These are phyloP conservation scores for Aspergillus sp. DNA, from an alignment of 2,329 filamentous ascomycete genomes.

Conservation along the genomic window DNA sequence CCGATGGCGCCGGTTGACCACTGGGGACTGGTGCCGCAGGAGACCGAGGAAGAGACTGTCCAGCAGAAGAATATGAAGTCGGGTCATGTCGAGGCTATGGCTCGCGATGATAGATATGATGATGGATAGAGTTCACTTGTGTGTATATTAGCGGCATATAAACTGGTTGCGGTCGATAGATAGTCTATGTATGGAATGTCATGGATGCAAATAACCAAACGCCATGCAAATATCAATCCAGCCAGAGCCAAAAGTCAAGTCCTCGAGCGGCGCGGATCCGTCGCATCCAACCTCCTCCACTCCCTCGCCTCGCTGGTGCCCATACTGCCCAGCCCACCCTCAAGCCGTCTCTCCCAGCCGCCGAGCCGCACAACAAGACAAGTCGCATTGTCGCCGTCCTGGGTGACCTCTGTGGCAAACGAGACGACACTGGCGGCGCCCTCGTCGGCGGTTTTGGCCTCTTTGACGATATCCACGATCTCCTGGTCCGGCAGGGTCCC, in stretches of 20 bases:
- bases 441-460: constrained; percentile 82
- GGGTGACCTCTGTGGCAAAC: constrained; percentile 78
- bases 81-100: no score
- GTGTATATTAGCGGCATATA: no score
- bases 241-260: constrained; percentile 27
- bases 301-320: constrained; percentile 89
- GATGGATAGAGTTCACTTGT: no score
- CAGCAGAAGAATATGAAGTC: no score
- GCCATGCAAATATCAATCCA: no score
- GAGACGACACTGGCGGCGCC: constrained; percentile 68
- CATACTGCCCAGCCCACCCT: constrained; percentile 80
- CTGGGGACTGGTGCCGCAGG: neutral
- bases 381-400: constrained; percentile 55
- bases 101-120: no score
- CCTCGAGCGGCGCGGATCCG: constrained; percentile 66
- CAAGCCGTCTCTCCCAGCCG: constrained; percentile 54
- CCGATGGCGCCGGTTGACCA: constrained; percentile 2
- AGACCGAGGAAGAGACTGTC: neutral
- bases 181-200: no score
- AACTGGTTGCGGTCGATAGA: no score
- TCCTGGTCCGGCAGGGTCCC: constrained; percentile 85
- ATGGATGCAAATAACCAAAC: no score
- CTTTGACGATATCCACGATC: constrained; percentile 91
- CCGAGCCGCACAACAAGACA: constrained; percentile 54
- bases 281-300: constrained; percentile 68